These are phyloP conservation scores for Oryza australiensis DNA, from an alignment of 176 grass and related monocot genomes.

Conservation along the genomic window DNA sequence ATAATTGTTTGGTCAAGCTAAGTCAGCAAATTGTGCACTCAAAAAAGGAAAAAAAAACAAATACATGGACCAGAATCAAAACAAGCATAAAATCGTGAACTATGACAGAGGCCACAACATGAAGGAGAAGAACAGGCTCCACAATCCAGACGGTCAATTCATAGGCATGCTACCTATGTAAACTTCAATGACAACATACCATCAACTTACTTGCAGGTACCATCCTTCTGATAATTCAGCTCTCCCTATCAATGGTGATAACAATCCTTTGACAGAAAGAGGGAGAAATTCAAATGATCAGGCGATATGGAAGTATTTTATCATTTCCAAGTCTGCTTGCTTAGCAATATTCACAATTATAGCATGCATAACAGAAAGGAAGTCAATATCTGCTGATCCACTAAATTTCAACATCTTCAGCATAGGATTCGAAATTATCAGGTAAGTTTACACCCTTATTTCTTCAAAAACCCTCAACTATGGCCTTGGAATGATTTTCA, in stretches of 20 bases:
- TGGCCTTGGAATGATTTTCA: neutral
- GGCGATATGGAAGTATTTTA: conserved; percentile 15
- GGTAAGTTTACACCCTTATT: conserved; percentile 32
- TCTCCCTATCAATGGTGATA: conserved; percentile 9
- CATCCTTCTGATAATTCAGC: conserved; percentile 45
- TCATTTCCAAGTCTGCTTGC: conserved; percentile 41
- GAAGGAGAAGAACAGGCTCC: neutral
- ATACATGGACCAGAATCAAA: neutral
- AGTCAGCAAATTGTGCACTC: neutral
- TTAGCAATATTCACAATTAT: conserved; percentile 52
- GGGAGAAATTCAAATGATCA: conserved; percentile 4
- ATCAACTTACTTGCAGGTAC: conserved; percentile 44
- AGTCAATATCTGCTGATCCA: conserved; percentile 49
- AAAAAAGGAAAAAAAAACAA: neutral
- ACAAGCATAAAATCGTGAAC: neutral
- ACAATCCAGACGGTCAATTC: neutral
- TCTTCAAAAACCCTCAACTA: neutral
- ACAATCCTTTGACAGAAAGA: neutral
- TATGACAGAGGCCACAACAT: neutral
- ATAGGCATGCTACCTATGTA: too few relatives aligned
- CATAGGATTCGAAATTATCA: conserved; percentile 59
- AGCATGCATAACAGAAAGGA: conserved; percentile 68
- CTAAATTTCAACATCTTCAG: conserved; percentile 65
- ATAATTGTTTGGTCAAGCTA: neutral
- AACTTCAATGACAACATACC: conserved; percentile 4